These are phyloP conservation scores for Alternaria postmessia DNA, from an alignment of 2,329 filamentous ascomycete species.

Conservation along the genomic window DNA sequence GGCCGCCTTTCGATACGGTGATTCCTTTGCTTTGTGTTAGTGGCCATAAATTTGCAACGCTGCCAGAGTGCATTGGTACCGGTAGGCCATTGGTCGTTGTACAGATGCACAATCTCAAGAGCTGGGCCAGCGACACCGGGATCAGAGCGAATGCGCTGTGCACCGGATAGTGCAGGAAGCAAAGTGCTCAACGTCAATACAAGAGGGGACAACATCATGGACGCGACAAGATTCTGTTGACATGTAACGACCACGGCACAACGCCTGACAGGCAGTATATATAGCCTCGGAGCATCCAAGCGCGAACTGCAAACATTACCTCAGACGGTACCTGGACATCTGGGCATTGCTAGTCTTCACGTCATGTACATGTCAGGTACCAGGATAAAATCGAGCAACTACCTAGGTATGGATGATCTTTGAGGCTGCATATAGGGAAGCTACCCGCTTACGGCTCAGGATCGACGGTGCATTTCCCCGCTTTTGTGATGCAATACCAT, in stretches of 20 bases:
- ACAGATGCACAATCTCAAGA: conserved; percentile 60
- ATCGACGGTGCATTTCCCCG: conserved; percentile 6
- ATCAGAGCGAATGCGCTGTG: conserved; percentile 41
- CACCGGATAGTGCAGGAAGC: conserved; percentile 20
- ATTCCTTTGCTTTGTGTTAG: conserved; percentile 49
- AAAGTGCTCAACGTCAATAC: conserved; percentile 19
- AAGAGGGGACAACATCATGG: conserved; percentile 12
- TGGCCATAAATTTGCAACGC: background rate
- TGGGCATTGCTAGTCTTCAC: conserved; percentile 26
- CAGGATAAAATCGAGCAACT: conserved; percentile 13
- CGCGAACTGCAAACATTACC: conserved; percentile 18
- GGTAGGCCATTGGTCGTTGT: conserved; percentile 61
- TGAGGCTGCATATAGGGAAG: conserved; percentile 5
- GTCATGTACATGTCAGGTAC: conserved; percentile 34
- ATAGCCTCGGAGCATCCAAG: conserved; percentile 7
- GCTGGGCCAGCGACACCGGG: conserved; percentile 52
- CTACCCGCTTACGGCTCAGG: conserved; percentile 10
- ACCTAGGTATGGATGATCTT: conserved; percentile 10
- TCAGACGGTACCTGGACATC: conserved; percentile 7
- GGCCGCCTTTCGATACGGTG: conserved; percentile 60
- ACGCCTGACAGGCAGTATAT: background rate
- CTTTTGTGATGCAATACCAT: conserved; percentile 13
- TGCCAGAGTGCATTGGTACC: conserved; percentile 24
- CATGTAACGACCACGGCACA: background rate
- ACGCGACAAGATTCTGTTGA: background rate